Evolutionary conservation across 140 eudicot species (phyloP).

Genomic region (Flaveria floridana): DNA sequence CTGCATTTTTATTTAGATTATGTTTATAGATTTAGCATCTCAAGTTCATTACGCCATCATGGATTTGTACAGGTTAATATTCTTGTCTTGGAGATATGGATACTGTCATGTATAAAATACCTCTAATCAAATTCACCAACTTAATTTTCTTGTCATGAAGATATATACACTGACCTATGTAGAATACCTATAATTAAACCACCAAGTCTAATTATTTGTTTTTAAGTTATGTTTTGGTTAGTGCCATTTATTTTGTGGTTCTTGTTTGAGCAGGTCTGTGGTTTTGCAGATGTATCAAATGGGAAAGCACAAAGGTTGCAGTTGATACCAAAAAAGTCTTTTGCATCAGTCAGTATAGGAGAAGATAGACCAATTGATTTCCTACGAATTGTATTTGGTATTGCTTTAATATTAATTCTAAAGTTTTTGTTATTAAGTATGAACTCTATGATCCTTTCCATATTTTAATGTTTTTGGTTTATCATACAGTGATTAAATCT

Average conservation of each 20-base stretch:
- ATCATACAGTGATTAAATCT: background rate
- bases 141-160: background rate
- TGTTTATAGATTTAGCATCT: background rate
- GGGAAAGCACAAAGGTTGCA: slow-evolving; percentile 51
- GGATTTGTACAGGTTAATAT: background rate
- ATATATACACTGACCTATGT: background rate
- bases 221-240: slow-evolving; percentile 23
- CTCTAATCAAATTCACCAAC: background rate
- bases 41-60: background rate
- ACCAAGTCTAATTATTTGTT: background rate
- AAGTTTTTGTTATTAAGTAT: background rate
- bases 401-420: slow-evolving; percentile 11
- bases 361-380: slow-evolving; percentile 92
- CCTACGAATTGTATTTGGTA: slow-evolving; percentile 78
- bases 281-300: slow-evolving; percentile 67
- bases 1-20: background rate
- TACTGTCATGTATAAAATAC: background rate
- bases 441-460: background rate
- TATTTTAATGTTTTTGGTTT: background rate
- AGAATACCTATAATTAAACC: background rate
- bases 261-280: slow-evolving; percentile 47
- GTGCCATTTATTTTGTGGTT: slow-evolving; percentile 39
- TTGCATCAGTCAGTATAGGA: slow-evolving; percentile 74
- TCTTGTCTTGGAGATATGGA: background rate
- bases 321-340: slow-evolving; percentile 50